These are phyloP conservation scores for Kregervanrija pseudodelftensis DNA, from an alignment of 805 yeast genomes.

Conservation along the genomic window DNA sequence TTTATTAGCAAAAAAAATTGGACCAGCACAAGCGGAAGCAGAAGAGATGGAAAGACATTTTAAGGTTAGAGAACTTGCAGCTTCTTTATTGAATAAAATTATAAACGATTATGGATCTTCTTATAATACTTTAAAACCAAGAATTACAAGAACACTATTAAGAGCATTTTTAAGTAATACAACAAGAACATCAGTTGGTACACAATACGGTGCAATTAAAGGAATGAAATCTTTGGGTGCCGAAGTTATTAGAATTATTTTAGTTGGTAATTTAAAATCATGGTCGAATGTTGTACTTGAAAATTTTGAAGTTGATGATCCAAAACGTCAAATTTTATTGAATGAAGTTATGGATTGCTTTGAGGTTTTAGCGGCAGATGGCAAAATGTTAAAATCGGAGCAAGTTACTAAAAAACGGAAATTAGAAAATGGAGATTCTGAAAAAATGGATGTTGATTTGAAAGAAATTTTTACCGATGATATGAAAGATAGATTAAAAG, in stretches of 20 bases:
- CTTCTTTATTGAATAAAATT: slow-evolving; percentile 74
- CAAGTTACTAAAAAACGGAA: slow-evolving; percentile 8
- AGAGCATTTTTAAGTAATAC: slow-evolving; percentile 75
- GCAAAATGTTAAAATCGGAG: slow-evolving; percentile 13
- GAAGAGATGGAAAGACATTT: slow-evolving; percentile 28
- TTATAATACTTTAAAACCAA: slow-evolving; percentile 82
- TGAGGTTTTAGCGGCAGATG: slow-evolving; percentile 36
- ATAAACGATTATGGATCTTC: slow-evolving; percentile 73
- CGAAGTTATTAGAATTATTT: slow-evolving; percentile 78
- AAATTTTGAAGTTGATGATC: slow-evolving; percentile 15
- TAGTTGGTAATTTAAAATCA: slow-evolving; percentile 74
- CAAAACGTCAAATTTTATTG: slow-evolving; percentile 19
- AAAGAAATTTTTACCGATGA: slow-evolving; percentile 28
- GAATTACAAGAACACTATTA: slow-evolving; percentile 87
- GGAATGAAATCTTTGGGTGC: slow-evolving; percentile 81
- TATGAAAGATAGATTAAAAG: slow-evolving; percentile 37
- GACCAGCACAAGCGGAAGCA: slow-evolving; percentile 28
- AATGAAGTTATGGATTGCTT: slow-evolving; percentile 54
- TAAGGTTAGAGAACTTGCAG: slow-evolving; percentile 83
- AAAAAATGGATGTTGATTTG: slow-evolving; percentile 27
- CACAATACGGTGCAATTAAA: slow-evolving; percentile 84
- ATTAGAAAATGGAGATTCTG: slow-evolving; percentile 2
- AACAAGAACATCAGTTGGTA: slow-evolving; percentile 73
- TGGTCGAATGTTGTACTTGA: slow-evolving; percentile 64
- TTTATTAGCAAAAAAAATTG: slow-evolving; percentile 83